phyloP scores from a whole-genome alignment of 306 rosid species.

The Glycine latifolia region DNA sequence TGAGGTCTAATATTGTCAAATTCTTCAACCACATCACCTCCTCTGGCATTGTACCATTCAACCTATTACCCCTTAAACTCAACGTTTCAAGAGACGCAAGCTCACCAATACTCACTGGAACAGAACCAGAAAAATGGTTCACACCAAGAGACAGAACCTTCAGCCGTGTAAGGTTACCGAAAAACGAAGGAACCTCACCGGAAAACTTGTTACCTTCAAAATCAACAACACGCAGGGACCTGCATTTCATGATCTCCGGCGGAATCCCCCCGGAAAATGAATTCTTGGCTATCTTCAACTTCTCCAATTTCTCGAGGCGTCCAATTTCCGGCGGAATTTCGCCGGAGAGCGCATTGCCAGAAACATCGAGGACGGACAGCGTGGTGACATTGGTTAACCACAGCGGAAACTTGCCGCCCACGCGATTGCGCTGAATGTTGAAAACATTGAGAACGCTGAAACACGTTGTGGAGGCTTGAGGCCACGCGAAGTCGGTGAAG shows the following conservation, averaged over 20 bases:
- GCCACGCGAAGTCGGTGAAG: not conserved
- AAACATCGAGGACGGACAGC: not conserved
- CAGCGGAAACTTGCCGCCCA: conserved; percentile 29
- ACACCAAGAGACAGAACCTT: not conserved
- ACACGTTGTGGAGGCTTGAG: conserved; percentile 16
- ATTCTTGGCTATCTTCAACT: conserved; percentile 6
- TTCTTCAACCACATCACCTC: conserved; percentile 5
- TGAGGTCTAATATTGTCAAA: conserved; percentile 15
- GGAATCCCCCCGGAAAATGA: conserved; percentile 9
- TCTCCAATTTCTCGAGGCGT: not conserved
- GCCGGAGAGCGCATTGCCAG: not conserved
- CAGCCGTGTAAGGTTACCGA: not conserved
- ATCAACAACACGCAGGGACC: not conserved
- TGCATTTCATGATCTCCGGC: not conserved
- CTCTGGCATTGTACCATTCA: conserved; percentile 3
- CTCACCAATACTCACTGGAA: conserved; percentile 11
- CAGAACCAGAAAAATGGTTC: conserved; percentile 5
- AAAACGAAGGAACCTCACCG: conserved; percentile 10
- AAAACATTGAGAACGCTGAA: conserved; percentile 4
- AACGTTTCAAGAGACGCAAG: conserved; percentile 12
- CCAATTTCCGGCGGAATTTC: not conserved
- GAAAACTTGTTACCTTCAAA: not conserved
- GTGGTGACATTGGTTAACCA: not conserved
- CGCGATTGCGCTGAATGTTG: not conserved
- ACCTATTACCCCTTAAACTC: conserved; percentile 19